phyloP scores from a whole-genome alignment of 108 stramenopile genomes.

The Chaetoceros muelleri region DNA sequence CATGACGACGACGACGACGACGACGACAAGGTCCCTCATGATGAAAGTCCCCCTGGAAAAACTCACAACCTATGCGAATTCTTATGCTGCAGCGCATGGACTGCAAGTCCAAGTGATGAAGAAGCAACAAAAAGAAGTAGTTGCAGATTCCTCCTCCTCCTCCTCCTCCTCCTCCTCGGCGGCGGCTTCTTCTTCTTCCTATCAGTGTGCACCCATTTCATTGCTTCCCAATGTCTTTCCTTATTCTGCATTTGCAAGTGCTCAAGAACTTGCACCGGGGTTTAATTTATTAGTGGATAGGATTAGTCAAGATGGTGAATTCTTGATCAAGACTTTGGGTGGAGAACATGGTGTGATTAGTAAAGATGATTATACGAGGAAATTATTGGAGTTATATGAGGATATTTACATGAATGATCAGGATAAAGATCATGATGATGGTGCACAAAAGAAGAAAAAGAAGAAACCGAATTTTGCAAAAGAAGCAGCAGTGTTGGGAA shows the following conservation, averaged over 20 bases:
- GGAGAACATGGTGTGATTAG: slow-evolving; percentile 47
- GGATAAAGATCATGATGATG: slow-evolving; percentile 12
- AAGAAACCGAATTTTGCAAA: slow-evolving; percentile 28
- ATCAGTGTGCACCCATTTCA: slow-evolving; percentile 80
- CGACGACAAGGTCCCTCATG: neutral
- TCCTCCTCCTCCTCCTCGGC: no score
- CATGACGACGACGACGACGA: slow-evolving; percentile 3
- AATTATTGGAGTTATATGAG: slow-evolving; percentile 66
- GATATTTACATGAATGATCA: slow-evolving; percentile 43
- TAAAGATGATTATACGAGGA: slow-evolving; percentile 78
- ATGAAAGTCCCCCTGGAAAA: slow-evolving; percentile 2
- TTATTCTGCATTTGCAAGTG: slow-evolving; percentile 40
- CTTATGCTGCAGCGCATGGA: slow-evolving; percentile 50
- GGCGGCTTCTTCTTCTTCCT: no score
- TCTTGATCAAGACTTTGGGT: slow-evolving; percentile 45
- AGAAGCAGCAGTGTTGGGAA: slow-evolving; percentile 63
- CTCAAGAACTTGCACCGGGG: slow-evolving; percentile 41
- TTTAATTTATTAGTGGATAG: slow-evolving; percentile 84
- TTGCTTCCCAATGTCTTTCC: slow-evolving; percentile 79
- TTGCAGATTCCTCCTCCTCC: slow-evolving; percentile 4
- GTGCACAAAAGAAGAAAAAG: no score
- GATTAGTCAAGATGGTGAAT: slow-evolving; percentile 71
- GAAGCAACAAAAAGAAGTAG: slow-evolving; percentile 11
- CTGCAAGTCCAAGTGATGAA: slow-evolving; percentile 44
- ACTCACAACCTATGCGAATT: slow-evolving; percentile 33